These are phyloP conservation scores for Xylariaceae sp. DNA, from an alignment of 2,329 filamentous ascomycete species.

Conservation along the genomic window DNA sequence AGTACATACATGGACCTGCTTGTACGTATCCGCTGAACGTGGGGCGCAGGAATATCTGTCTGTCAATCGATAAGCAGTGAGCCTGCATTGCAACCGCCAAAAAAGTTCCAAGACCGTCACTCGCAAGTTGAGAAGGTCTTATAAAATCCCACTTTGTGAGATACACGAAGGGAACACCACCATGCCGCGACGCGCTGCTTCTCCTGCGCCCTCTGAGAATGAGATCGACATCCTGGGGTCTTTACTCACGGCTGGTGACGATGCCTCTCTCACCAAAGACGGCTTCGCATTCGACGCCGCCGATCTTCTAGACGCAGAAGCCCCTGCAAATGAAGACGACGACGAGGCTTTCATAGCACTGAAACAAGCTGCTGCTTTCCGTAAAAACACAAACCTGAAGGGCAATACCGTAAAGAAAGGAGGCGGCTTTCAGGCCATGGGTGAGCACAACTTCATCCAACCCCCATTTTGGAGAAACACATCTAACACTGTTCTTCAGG, in stretches of 20 bases:
- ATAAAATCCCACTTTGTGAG: no score
- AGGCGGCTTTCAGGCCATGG: slow-evolving; percentile 95
- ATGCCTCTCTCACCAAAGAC: slow-evolving; percentile 39
- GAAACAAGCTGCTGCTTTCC: slow-evolving; percentile 80
- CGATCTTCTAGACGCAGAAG: slow-evolving; percentile 57
- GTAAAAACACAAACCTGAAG: slow-evolving; percentile 78
- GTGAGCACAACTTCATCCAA: slow-evolving; percentile 33
- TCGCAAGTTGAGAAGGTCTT: no score
- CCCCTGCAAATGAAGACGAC: slow-evolving; percentile 53
- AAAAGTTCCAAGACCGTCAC: no score
- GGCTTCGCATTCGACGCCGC: slow-evolving; percentile 53
- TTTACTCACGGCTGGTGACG: slow-evolving; percentile 62
- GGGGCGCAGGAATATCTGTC: no score
- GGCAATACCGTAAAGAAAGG: slow-evolving; percentile 88
- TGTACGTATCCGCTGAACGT: no score
- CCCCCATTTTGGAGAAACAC: background rate
- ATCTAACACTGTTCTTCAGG: slow-evolving; percentile 39
- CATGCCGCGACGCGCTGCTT: slow-evolving; percentile 72
- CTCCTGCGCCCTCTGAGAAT: slow-evolving; percentile 80
- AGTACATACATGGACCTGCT: no score
- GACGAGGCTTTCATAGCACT: slow-evolving; percentile 91
- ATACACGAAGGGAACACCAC: no score
- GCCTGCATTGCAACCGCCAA: no score
- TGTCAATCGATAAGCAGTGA: no score
- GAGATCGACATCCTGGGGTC: slow-evolving; percentile 86